Base-by-base conservation (phyloP, 306 rosid species). In the Sesbania bispinosa region DNA sequence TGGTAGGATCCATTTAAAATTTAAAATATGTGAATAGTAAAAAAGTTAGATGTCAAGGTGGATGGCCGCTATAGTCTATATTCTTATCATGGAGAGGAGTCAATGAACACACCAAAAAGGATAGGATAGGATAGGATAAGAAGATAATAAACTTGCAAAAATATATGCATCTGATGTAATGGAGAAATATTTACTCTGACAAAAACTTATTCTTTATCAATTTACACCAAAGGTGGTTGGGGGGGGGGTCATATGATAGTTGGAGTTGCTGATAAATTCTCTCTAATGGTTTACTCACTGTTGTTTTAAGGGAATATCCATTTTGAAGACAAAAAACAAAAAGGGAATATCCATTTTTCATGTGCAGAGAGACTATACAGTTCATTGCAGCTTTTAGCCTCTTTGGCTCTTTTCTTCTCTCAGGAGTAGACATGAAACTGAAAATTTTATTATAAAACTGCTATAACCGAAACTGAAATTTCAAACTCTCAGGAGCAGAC, bases 11-110 rank as follows among this genome's bases (percentile, higher is more conserved):
- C n/a, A n/a, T n/a, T n/a, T n/a, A n/a, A n/a, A n/a, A n/a, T n/a
- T n/a, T n/a, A n/a, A n/a, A n/a, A n/a, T n/a, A n/a, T n/a, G n/a
- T n/a, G n/a, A n/a, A n/a, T n/a, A n/a, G n/a, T n/a, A n/a, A n/a
- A n/a, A n/a, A n/a, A n/a, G n/a, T n/a, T n/a, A n/a, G n/a, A n/a
- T n/a, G n/a, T n/a, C n/a, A n/a, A n/a, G n/a, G n/a, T n/a, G n/a
- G n/a, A n/a, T n/a, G n/a, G n/a, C n/a, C n/a, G n/a, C n/a, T n/a
- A n/a, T n/a, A n/a, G n/a, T n/a, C n/a, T n/a, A n/a, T n/a, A n/a
- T n/a, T 30, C 59, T 46, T 67, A 38, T 79, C 67, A 51, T 66
- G 62, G 62, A 43, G n/a, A n/a, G 23, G 4, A 15, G 14, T 55
- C 23, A 38, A 1, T 38, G 38, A 29, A 26, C 38, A 48, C 38